phyloP scores from a whole-genome alignment of 2,329 filamentous ascomycete genomes.

The Colletotrichum sp. region DNA sequence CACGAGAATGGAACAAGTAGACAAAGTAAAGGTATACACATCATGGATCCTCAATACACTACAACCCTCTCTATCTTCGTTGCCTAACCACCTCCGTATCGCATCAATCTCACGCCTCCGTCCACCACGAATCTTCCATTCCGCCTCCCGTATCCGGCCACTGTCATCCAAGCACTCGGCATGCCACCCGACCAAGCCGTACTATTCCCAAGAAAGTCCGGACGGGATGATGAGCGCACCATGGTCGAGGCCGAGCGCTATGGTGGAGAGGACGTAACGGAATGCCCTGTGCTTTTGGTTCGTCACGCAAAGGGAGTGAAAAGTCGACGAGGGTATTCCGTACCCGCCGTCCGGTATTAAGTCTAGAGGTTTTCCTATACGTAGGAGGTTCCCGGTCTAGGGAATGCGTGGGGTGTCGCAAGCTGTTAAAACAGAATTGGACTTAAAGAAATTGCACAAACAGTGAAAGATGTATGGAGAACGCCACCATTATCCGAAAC shows the following conservation, averaged over 20 bases:
- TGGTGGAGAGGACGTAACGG: neutral
- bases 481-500: conserved; percentile 24
- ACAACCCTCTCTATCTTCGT: conserved; percentile 16
- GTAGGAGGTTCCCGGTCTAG: conserved; percentile 30
- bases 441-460: conserved; percentile 20
- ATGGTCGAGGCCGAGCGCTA: neutral
- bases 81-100: conserved; percentile 2
- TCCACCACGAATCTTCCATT: neutral
- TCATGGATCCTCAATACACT: conserved; percentile 19
- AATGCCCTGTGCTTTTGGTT: conserved; percentile 8
- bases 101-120: neutral
- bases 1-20: neutral
- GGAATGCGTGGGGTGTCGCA: conserved; percentile 15
- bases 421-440: conserved; percentile 16
- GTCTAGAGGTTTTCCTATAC: conserved; percentile 47
- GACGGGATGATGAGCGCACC: neutral
- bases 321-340: conserved; percentile 27
- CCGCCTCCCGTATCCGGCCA: neutral
- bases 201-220: neutral
- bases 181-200: neutral
- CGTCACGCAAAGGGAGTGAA: conserved; percentile 28
- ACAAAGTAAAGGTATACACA: conserved; percentile 10
- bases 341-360: conserved; percentile 41
- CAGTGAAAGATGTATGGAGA: conserved; percentile 23
- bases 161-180: conserved; percentile 5